Percentiles rank a stretch among this genome's conserved stretches.
These are phyloP conservation scores for Jasminum sambac DNA, from an alignment of 257 asterid species.

Conservation along the genomic window DNA sequence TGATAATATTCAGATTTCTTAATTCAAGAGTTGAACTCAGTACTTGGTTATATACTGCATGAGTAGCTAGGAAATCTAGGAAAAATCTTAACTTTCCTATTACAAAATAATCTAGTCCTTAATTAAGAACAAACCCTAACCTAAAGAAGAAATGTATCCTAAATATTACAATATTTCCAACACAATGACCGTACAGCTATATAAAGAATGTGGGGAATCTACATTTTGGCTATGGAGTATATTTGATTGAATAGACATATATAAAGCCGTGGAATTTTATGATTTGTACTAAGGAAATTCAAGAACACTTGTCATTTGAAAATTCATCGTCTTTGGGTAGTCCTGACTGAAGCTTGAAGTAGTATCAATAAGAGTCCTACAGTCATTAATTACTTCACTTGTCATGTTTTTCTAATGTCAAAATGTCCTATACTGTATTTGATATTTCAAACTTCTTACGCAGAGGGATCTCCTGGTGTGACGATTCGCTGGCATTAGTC, in stretches of 20 bases:
- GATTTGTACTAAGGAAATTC: background rate
- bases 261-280: too few relatives aligned
- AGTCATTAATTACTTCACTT: background rate
- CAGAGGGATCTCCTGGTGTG: slow-evolving; percentile 97
- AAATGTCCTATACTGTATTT: background rate
- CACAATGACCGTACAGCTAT: background rate
- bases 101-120: too few relatives aligned
- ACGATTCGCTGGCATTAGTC: slow-evolving; percentile 86
- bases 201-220: background rate
- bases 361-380: background rate
- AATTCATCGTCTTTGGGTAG: background rate
- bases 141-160: too few relatives aligned
- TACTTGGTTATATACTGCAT: too few relatives aligned
- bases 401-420: background rate
- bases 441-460: slow-evolving; percentile 17
- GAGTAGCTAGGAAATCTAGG: too few relatives aligned
- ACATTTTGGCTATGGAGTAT: background rate
- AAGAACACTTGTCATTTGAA: background rate
- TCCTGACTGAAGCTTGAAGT: background rate
- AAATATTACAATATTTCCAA: too few relatives aligned
- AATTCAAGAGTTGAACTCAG: too few relatives aligned
- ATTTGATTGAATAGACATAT: background rate
- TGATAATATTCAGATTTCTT: too few relatives aligned
- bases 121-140: too few relatives aligned
- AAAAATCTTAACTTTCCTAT: too few relatives aligned